Percentiles rank a stretch among this genome's conserved stretches.
Evolutionary conservation across 1,284 basidiomycete genomes (phyloP).

Genomic region (Rhodotorula mucilaginosa): DNA sequence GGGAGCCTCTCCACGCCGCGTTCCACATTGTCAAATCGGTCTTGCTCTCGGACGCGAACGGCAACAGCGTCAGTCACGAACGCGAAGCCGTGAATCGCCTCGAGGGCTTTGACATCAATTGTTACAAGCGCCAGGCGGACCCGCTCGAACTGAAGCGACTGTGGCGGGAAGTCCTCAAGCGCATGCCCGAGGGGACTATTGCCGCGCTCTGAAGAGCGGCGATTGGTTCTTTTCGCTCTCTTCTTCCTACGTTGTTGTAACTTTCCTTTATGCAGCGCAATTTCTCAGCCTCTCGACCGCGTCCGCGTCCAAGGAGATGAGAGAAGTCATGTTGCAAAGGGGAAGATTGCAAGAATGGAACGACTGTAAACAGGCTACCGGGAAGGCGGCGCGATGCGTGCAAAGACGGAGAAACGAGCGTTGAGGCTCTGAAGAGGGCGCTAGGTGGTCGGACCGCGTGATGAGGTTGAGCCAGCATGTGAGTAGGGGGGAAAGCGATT

Average conservation of each 20-base stretch:
- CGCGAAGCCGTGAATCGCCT: not conserved
- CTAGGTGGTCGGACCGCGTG: not conserved
- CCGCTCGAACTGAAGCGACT: constrained; percentile 38
- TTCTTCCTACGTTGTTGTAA: constrained; percentile 3
- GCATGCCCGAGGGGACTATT: constrained; percentile 17
- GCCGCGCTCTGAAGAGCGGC: constrained; percentile 1
- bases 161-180: constrained; percentile 23
- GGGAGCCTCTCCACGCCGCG: constrained; percentile 11
- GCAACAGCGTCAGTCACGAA: constrained; percentile 9
- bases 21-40: constrained; percentile 18
- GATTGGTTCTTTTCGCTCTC: not conserved
- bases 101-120: constrained; percentile 30
- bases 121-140: constrained; percentile 31
- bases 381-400: too few species aligned
- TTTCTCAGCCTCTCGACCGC: too few species aligned
- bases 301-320: not conserved
- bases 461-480: not conserved
- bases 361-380: not conserved
- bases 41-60: constrained; percentile 12
- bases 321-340: not conserved
- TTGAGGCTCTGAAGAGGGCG: constrained; percentile 1
- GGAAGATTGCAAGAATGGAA: not conserved
- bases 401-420: not conserved
- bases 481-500: not conserved
- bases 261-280: not conserved